phyloP scores from a whole-genome alignment of 2,329 filamentous ascomycete genomes.

The Ampelomyces quisqualis region DNA sequence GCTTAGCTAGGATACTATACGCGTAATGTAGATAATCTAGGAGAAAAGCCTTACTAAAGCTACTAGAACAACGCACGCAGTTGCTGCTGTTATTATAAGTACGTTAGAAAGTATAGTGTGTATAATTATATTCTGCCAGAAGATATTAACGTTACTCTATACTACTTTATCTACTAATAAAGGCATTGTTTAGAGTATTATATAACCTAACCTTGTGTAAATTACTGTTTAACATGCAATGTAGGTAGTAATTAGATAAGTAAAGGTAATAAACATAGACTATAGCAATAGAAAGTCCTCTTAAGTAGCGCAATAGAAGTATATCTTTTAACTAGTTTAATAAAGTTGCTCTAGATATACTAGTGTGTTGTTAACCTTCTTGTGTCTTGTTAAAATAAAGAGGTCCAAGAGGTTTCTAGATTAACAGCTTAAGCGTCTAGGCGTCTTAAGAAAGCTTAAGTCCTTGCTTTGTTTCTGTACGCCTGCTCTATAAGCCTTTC shows the following conservation, averaged over 20 bases:
- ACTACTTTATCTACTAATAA: constrained; percentile 7
- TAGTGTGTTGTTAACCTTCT: constrained; percentile 6
- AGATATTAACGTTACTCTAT: constrained; percentile 12
- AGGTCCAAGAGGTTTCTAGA: not conserved
- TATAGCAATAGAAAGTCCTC: constrained; percentile 2
- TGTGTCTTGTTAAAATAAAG: not conserved
- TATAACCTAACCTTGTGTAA: constrained; percentile 8
- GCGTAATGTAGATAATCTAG: constrained; percentile 11
- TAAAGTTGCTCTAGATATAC: constrained; percentile 6
- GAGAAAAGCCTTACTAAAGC: constrained; percentile 11
- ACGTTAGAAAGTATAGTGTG: constrained; percentile 7
- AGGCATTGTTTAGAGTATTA: constrained; percentile 7
- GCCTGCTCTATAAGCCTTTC: constrained; percentile 1
- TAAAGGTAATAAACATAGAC: constrained; percentile 13
- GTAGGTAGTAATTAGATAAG: constrained; percentile 4
- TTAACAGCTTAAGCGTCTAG: not conserved
- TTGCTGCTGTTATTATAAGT: constrained; percentile 2
- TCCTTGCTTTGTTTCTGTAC: not conserved
- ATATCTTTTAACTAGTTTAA: constrained; percentile 5
- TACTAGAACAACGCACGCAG: constrained; percentile 7
- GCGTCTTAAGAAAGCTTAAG: not conserved
- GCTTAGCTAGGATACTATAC: constrained; percentile 6
- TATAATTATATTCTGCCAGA: constrained; percentile 9
- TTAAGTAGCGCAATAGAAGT: not conserved
- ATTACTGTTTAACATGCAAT: constrained; percentile 12